These are phyloP conservation scores for Coemansia sp. DNA, from an alignment of 192 early-diverging fungal species.

Conservation along the genomic window DNA sequence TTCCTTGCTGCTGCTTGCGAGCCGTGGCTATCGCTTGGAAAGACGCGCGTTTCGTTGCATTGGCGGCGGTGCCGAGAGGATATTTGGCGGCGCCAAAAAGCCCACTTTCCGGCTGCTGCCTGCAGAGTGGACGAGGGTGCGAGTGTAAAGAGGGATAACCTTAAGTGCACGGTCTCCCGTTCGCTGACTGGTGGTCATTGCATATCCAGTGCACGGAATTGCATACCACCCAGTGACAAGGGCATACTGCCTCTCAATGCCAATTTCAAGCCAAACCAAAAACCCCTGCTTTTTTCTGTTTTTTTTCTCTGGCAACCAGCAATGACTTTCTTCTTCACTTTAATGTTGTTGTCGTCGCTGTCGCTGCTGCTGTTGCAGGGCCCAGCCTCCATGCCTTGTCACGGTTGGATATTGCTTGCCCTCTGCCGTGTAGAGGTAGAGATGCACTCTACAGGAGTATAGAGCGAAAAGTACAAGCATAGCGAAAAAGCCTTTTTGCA, in stretches of 20 bases:
- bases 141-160: background rate
- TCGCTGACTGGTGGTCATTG: background rate
- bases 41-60: background rate
- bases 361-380: background rate
- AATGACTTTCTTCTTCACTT: background rate
- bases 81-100: background rate
- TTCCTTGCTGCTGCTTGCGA: background rate
- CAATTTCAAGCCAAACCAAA: background rate
- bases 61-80: background rate
- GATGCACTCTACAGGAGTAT: too few species aligned
- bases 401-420: background rate
- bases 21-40: background rate
- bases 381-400: background rate
- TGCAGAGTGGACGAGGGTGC: background rate
- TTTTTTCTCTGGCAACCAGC: background rate
- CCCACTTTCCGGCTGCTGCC: background rate
- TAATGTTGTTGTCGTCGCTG: too few species aligned
- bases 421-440: too few species aligned
- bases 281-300: too few species aligned
- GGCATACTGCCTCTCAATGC: too few species aligned
- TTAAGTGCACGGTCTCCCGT: background rate
- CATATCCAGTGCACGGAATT: background rate
- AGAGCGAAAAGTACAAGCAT: background rate
- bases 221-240: background rate
- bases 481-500: too few species aligned